Evolutionary conservation across 208 protist genomes (phyloP), one percentile per base, ranked within the genome.

Genomic region (Trypanosoma avium): DNA sequence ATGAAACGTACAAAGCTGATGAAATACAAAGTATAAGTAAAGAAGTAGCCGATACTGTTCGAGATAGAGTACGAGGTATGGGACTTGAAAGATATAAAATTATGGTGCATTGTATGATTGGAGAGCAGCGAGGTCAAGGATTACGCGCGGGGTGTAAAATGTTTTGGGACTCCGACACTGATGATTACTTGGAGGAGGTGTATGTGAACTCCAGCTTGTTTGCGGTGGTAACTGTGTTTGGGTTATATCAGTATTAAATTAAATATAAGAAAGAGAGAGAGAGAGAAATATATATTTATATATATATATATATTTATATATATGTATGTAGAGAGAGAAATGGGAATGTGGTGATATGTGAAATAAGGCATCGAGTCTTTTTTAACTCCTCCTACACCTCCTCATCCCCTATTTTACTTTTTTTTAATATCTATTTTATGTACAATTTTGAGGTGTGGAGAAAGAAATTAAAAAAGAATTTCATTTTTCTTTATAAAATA

Each of bases 81-180:
- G 89, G 95, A n/a, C 70, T 95, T 1, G 91, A 97, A 32, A 78
- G 92, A 12, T 98, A 98, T 79, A 97, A 97, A 69, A 90, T 97
- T 30, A 79, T 97, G 22, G 94, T 97, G 19, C 81, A 97, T 67
- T 95, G 92, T 61, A 92, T 98, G 86, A 95, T 98, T 68, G 89
- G 92, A 3, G 94, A 98, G 70, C 92, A 97, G 69, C 87, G 87
- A 13, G 94, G 94, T 0, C 82, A 95, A 48, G 94, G 94, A 8
- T 40, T 98, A 52, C 87, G 90, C 5, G 86, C 94, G 26, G 94
- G 94, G 1, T 97, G 91, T 73, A 94, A 95, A 62, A 97, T 96
- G 88, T 98, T 98, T 67, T 98, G 94, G 92, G 94, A 98, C 78
- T 92, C 88, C 0, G 94, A 98, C 77, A 96, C 92, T n/a, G 94